phyloP scores from a whole-genome alignment of 179 eudicot genomes.

The Nepenthes alata region DNA sequence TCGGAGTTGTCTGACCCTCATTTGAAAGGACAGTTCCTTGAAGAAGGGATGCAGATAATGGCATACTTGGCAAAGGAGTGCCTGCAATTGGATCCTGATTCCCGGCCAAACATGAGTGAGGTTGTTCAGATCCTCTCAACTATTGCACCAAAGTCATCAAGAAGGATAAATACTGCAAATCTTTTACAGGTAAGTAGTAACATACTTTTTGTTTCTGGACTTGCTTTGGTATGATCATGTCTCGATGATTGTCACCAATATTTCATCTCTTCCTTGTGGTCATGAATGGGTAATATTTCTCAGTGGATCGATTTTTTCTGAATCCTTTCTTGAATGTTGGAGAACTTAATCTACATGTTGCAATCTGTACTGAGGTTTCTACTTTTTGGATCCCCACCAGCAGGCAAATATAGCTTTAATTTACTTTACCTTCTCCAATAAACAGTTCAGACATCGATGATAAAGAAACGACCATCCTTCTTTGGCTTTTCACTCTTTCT shows the following conservation, averaged over 20 bases:
- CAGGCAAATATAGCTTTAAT: no score
- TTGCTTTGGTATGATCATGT: not conserved
- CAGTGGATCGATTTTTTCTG: not conserved
- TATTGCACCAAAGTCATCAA: conserved; percentile 58
- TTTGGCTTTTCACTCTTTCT: no score
- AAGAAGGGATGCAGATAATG: conserved; percentile 83
- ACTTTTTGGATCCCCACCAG: no score
- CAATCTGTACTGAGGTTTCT: no score
- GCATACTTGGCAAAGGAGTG: conserved; percentile 97
- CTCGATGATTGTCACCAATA: not conserved
- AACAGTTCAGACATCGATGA: no score
- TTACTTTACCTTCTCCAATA: no score
- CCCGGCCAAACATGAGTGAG: conserved; percentile 88
- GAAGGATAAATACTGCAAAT: conserved; percentile 37
- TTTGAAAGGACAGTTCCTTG: conserved; percentile 46
- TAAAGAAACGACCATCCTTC: no score
- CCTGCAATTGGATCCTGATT: conserved; percentile 77
- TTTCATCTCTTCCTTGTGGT: not conserved
- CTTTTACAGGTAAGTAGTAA: conserved; percentile 42
- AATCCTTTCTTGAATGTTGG: no score
- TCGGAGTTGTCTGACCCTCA: conserved; percentile 67
- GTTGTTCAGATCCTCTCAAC: conserved; percentile 85
- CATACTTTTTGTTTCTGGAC: no score
- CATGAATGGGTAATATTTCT: not conserved
- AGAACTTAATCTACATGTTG: no score